Base-by-base conservation (phyloP, 331 rosid species). In the Rhamnella rubrinervis region DNA sequence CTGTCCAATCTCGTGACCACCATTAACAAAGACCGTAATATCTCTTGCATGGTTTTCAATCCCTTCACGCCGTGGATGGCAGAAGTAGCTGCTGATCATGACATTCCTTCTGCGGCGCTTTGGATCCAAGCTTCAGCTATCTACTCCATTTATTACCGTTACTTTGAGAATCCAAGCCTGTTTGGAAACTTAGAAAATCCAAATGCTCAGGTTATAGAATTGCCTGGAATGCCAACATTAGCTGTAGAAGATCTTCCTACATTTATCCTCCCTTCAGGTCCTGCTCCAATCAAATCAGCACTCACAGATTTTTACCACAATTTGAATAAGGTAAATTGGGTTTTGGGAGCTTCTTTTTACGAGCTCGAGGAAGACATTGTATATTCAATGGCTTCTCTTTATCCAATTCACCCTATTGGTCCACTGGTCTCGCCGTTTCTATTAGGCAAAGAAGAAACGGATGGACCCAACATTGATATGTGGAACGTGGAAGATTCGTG, bases 121-220 rank as follows among this genome's bases (percentile, higher is more conserved):
- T 88, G 95, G 95, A 85, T 83, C 71, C 95, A 88, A 53, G 78
- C 91, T 2, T 67, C 70, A 37, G 79, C 95, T 0, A 6, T 65
- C 10, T 88, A 78, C 58, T 85, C 95, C 7, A 77, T 88, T 25
- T 80, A 79, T 13, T 83, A 79, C 19, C 85, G 77, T 11, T 80
- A 78, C 68, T 77, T 44, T 23, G 79, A 79, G 18, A 55, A 71
- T 9, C 55, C 6, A 0, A 17, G 77, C 37, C 1, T 7, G 0
- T 84, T 84, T 16, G 79, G 78, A 1, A 47, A 53, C 18, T 46
- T 87, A 35, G 77, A 79, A 26, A 79, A 77, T 31, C 80, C 70
- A 0, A 15, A 67, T 55, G 80, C 12, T 2, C 58, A 65, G 39
- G 20, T 46, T 11, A 71, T 81, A 19, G 40, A 66, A 0, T 75